phyloP scores from a whole-genome alignment of 1,284 basidiomycete species.

The Heliocybe sulcata region DNA sequence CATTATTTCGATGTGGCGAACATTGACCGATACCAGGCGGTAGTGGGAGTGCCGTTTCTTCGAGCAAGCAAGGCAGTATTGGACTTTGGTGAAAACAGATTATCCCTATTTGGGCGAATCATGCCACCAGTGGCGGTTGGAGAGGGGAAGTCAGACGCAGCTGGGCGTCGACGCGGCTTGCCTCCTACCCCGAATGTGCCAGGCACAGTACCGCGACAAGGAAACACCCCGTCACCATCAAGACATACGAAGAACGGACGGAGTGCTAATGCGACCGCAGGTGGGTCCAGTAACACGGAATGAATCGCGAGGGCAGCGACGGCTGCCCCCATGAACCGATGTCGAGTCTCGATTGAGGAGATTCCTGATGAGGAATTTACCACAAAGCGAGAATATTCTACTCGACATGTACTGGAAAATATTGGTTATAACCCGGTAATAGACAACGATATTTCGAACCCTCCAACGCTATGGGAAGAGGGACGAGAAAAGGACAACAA shows the following conservation, averaged over 20 bases:
- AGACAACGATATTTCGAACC: not conserved
- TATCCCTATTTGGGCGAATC: no score
- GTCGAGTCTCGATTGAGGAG: not conserved
- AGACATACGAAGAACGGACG: no score
- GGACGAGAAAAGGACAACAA: not conserved
- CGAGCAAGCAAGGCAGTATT: slow-evolving; percentile 6
- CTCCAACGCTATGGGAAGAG: not conserved
- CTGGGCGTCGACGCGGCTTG: no score
- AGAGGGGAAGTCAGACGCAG: no score
- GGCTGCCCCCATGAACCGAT: not conserved
- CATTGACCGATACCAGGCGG: slow-evolving; percentile 12
- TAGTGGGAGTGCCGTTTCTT: slow-evolving; percentile 13
- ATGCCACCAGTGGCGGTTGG: no score
- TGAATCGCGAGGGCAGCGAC: not conserved
- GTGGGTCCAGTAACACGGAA: not conserved
- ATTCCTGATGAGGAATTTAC: not conserved
- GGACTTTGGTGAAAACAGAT: slow-evolving; percentile 8
- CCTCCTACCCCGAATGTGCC: no score
- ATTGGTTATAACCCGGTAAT: not conserved
- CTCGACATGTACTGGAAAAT: not conserved
- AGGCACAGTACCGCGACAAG: no score
- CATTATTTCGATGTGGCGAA: slow-evolving; percentile 13
- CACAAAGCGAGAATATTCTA: not conserved
- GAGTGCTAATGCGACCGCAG: not conserved
- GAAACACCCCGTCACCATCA: no score